phyloP scores from a whole-genome alignment of 805 yeast species.

The Teunomyces tritomae region DNA sequence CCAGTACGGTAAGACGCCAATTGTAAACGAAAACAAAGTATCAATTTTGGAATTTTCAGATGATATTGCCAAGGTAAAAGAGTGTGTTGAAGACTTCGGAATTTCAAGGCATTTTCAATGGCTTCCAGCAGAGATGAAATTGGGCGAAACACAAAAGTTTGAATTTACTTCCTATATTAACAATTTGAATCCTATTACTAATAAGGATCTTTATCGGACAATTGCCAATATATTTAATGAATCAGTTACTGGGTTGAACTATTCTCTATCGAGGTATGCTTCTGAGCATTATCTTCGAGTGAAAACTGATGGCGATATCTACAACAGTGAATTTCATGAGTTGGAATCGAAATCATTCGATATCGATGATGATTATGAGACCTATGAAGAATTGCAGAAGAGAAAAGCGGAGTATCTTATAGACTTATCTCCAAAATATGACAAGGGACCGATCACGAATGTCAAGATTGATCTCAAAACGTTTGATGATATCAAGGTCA shows the following conservation, averaged over 20 bases:
- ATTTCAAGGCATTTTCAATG: conserved; percentile 13
- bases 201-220: conserved; percentile 22
- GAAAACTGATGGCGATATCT: conserved; percentile 13
- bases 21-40: not conserved
- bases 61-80: conserved; percentile 6
- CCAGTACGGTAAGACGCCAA: conserved; percentile 13
- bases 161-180: conserved; percentile 36
- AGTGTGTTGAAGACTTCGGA: conserved; percentile 5
- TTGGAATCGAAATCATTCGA: conserved; percentile 9
- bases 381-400: conserved; percentile 10
- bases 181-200: conserved; percentile 34
- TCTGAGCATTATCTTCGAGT: conserved; percentile 16
- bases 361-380: conserved; percentile 4
- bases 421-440: conserved; percentile 3
- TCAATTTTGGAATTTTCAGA: not conserved
- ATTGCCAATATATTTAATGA: conserved; percentile 30
- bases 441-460: conserved; percentile 5
- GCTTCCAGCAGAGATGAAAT: conserved; percentile 14
- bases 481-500: conserved; percentile 29
- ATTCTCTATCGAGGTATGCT: conserved; percentile 21
- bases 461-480: conserved; percentile 12
- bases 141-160: conserved; percentile 9
- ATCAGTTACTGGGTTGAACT: conserved; percentile 31
- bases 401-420: not conserved
- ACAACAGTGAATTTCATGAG: conserved; percentile 13